Evolutionary conservation across 1,284 basidiomycete genomes (phyloP).

Genomic region (Omphalotus olearius): DNA sequence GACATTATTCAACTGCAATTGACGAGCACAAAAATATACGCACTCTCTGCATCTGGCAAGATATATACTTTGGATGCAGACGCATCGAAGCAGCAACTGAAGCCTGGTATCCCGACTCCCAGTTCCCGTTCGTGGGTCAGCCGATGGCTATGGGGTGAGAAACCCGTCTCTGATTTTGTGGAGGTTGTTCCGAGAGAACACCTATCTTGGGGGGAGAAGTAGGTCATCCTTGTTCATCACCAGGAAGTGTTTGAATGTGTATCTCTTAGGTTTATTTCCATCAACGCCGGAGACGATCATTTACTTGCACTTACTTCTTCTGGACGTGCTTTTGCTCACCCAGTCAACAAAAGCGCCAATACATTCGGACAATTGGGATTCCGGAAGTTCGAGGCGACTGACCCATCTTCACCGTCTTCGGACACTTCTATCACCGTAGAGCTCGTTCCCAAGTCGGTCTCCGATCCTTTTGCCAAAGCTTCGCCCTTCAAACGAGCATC

Average conservation of each 20-base stretch:
- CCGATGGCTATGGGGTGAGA: slow-evolving; percentile 56
- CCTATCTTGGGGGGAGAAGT: slow-evolving; percentile 56
- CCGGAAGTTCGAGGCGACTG: slow-evolving; percentile 55
- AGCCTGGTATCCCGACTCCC: slow-evolving; percentile 32
- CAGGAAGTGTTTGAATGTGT: neutral
- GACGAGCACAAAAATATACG: slow-evolving; percentile 60
- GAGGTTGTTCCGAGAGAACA: slow-evolving; percentile 45
- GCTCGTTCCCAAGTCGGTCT: slow-evolving; percentile 53
- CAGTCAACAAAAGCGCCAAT: slow-evolving; percentile 78
- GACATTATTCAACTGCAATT: slow-evolving; percentile 63
- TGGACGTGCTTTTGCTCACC: slow-evolving; percentile 80
- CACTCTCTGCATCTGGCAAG: slow-evolving; percentile 68
- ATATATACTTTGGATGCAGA: slow-evolving; percentile 67
- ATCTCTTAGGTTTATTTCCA: slow-evolving; percentile 57
- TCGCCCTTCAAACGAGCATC: slow-evolving; percentile 31
- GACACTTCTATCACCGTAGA: slow-evolving; percentile 41
- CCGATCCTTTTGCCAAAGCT: slow-evolving; percentile 46
- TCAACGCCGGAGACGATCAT: slow-evolving; percentile 78
- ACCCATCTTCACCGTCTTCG: slow-evolving; percentile 25
- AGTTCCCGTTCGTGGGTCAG: slow-evolving; percentile 52
- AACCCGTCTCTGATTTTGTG: slow-evolving; percentile 42
- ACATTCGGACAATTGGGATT: slow-evolving; percentile 83
- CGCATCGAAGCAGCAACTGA: slow-evolving; percentile 36
- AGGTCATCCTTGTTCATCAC: slow-evolving; percentile 12
- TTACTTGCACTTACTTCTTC: slow-evolving; percentile 81